Percentiles rank a stretch among this genome's conserved stretches.
phyloP scores from a whole-genome alignment of 2,329 filamentous ascomycete genomes.

The Ceratocystis destructans region DNA sequence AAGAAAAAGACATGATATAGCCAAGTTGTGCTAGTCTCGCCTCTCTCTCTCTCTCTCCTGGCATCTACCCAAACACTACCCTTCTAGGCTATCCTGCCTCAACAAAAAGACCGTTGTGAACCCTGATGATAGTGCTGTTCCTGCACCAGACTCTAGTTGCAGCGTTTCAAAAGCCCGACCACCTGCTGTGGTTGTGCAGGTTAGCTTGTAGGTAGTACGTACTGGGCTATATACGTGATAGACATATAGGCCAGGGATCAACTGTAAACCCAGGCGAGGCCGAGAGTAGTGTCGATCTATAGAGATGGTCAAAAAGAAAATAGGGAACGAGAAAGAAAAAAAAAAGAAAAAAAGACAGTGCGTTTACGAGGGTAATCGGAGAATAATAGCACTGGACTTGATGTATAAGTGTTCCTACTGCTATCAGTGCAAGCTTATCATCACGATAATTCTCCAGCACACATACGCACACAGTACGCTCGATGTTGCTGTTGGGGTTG shows the following conservation, averaged over 20 bases:
- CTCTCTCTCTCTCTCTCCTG: not conserved
- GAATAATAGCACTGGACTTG: not conserved
- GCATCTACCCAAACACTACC: not conserved
- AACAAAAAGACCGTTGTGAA: not conserved
- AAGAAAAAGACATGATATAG: too few species aligned
- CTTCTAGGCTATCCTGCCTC: not conserved
- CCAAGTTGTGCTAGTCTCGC: too few species aligned
- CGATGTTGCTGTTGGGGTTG: too few species aligned
- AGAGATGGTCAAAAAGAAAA: not conserved
- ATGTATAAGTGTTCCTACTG: not conserved
- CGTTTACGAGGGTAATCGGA: not conserved
- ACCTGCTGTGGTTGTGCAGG: not conserved
- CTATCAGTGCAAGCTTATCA: not conserved
- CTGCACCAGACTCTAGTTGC: not conserved
- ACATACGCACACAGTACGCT: not conserved
- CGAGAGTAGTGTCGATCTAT: not conserved
- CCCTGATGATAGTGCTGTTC: not conserved
- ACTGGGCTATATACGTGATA: not conserved
- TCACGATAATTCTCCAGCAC: not conserved
- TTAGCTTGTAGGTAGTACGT: not conserved
- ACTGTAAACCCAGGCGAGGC: not conserved
- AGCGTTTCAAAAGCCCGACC: not conserved
- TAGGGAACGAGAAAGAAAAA: not conserved
- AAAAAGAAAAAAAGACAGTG: not conserved
- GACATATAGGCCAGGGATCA: not conserved